phyloP scores from a whole-genome alignment of 139 green algal species.

The Micromonas commoda region DNA sequence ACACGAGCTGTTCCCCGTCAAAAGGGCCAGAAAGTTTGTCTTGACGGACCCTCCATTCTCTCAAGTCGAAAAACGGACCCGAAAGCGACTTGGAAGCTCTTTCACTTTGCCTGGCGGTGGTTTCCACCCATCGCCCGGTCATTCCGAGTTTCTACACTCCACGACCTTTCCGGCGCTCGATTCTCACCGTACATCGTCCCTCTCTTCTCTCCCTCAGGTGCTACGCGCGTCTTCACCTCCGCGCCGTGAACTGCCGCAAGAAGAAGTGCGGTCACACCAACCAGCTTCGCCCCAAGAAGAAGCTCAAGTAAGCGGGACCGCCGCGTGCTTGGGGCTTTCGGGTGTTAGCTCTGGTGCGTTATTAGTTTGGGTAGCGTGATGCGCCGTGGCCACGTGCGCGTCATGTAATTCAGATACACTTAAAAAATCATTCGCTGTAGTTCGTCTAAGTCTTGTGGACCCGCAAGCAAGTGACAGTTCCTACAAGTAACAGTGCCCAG shows the following conservation, averaged over 20 bases:
- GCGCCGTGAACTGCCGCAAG: conserved; percentile 95
- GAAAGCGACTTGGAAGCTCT: conserved; percentile 33
- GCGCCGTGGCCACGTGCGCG: background rate
- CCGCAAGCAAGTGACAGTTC: no score
- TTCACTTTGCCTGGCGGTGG: conserved; percentile 41
- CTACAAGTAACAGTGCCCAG: no score
- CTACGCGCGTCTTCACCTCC: conserved; percentile 96
- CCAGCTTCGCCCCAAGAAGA: conserved; percentile 44
- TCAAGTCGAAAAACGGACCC: conserved; percentile 40
- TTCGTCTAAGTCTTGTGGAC: no score
- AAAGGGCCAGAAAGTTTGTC: background rate
- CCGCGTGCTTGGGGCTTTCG: background rate
- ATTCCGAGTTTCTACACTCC: background rate
- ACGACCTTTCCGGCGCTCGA: background rate
- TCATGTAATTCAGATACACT: background rate
- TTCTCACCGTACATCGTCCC: background rate
- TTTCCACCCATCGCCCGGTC: background rate
- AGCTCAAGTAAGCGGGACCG: conserved; percentile 15
- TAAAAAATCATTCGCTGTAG: no score
- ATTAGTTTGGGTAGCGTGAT: background rate
- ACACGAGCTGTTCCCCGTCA: background rate
- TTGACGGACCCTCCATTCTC: background rate
- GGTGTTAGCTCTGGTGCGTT: background rate
- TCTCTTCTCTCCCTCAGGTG: conserved; percentile 52
- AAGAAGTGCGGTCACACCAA: conserved; percentile 87